Evolutionary conservation across 2,329 filamentous ascomycete genomes (phyloP).

Genomic region (Fusarium torulosum): DNA sequence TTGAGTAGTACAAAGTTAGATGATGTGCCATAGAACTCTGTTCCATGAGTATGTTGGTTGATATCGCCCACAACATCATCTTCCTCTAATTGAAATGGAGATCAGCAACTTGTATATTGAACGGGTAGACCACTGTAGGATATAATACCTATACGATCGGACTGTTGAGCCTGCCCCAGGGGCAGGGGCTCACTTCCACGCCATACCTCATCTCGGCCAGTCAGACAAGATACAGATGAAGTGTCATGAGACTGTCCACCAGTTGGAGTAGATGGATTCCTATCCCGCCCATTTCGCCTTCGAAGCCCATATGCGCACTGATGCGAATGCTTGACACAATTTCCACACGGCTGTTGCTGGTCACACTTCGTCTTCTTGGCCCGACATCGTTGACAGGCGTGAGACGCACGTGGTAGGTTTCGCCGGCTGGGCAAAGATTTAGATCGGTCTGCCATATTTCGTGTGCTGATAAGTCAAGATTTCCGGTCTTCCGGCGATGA

Average conservation of each 20-base stretch:
- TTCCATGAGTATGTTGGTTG: conserved; percentile 11
- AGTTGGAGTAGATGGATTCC: not conserved
- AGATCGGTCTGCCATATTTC: conserved; percentile 1
- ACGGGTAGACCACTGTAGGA: accelerated
- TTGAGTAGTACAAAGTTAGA: conserved; percentile 13
- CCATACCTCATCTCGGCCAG: not conserved
- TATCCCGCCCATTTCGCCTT: conserved; percentile 1
- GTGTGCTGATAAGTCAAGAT: not conserved
- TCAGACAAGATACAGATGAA: not conserved
- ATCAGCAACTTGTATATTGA: not conserved
- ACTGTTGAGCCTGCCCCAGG: not conserved
- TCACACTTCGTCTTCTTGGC: conserved; percentile 11
- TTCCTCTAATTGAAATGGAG: not conserved
- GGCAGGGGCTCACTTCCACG: not conserved
- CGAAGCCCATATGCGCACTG: conserved; percentile 3
- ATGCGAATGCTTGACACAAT: conserved; percentile 4
- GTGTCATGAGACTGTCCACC: not conserved
- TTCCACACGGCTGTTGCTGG: conserved; percentile 9
- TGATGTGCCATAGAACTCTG: conserved; percentile 11
- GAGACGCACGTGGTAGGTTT: conserved; percentile 9
- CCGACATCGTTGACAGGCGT: conserved; percentile 13
- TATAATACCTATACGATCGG: not conserved
- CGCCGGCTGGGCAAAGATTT: not conserved
- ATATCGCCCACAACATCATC: conserved; percentile 10
- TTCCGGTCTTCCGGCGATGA: conserved; percentile 7